A percentile compares a stretch with the other conserved stretches of the same genome.
Conservation (phyloP, 257 asterid genomes). For the Handroanthus guayacan region DNA sequence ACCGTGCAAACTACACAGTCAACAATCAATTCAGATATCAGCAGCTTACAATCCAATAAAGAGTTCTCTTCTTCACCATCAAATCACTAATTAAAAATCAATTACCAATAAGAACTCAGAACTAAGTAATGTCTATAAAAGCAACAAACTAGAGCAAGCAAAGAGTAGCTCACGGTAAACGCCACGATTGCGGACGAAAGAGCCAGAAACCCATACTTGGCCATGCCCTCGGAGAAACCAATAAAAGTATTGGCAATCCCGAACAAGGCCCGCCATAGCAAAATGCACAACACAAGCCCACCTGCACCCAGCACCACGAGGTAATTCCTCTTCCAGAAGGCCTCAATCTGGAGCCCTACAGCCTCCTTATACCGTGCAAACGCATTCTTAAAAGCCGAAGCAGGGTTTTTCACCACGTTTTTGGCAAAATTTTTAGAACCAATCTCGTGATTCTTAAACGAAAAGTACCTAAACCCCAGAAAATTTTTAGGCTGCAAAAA, state of each 20-base stretch:
- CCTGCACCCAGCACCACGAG: conserved; percentile 73
- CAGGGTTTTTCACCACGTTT: conserved; percentile 53
- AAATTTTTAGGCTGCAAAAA: conserved; percentile 37
- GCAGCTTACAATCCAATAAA: not conserved
- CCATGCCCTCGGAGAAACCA: conserved; percentile 95
- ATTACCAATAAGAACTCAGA: conserved; percentile 16
- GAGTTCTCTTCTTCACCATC: not conserved
- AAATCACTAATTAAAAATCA: conserved; percentile 22
- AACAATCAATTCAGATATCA: conserved; percentile 3
- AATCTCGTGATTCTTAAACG: conserved; percentile 49
- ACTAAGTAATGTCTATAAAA: not conserved
- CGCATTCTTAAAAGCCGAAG: conserved; percentile 46
- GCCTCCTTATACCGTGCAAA: conserved; percentile 71
- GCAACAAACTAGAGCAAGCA: conserved; percentile 25
- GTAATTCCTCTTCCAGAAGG: conserved; percentile 89
- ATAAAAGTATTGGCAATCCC: conserved; percentile 80
- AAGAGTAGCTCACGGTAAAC: conserved; percentile 76
- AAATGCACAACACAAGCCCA: conserved; percentile 75
- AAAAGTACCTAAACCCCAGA: conserved; percentile 62
- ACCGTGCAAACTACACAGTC: not conserved
- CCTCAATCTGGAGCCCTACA: conserved; percentile 77
- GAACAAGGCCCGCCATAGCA: conserved; percentile 88
- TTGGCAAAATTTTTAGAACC: conserved; percentile 52
- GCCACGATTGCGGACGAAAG: conserved; percentile 88
- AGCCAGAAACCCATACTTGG: conserved; percentile 94